phyloP scores from a whole-genome alignment of 345 rosid species.

The Arabis alpina region DNA sequence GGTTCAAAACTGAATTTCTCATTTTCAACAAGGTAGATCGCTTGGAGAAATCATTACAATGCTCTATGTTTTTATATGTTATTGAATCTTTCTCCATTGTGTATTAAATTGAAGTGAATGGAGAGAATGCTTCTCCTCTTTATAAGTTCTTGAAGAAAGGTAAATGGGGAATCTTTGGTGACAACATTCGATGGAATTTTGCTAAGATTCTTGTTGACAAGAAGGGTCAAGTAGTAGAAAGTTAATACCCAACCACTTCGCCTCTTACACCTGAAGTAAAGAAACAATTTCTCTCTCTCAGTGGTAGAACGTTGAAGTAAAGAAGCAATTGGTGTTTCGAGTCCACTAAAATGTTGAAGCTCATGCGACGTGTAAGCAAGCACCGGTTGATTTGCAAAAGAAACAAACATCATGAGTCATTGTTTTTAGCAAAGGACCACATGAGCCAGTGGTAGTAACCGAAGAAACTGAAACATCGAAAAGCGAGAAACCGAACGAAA shows the following conservation, averaged over 20 bases:
- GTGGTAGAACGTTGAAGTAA: too few species aligned
- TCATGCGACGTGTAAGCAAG: too few species aligned
- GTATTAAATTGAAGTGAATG: constrained; percentile 83
- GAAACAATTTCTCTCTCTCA: background rate
- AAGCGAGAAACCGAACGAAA: too few species aligned
- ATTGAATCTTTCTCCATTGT: background rate
- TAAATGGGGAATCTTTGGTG: constrained; percentile 84
- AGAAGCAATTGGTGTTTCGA: too few species aligned
- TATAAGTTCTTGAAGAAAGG: constrained; percentile 84
- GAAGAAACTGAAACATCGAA: too few species aligned
- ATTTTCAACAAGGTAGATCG: constrained; percentile 79
- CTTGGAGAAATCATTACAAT: background rate
- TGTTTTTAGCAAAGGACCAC: too few species aligned
- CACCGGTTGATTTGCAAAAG: too few species aligned
- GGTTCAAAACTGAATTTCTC: constrained; percentile 83
- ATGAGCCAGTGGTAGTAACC: too few species aligned
- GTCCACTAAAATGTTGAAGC: too few species aligned
- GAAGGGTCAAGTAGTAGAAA: constrained; percentile 71
- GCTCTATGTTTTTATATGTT: background rate
- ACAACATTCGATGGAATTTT: constrained; percentile 90
- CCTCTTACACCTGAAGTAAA: constrained; percentile 80
- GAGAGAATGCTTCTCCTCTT: constrained; percentile 66
- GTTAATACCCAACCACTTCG: constrained; percentile 86
- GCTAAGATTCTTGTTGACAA: constrained; percentile 87
- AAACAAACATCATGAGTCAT: too few species aligned